These are phyloP conservation scores for Casaregolazyma lundiana DNA, from an alignment of 1,139 yeast species.

Conservation along the genomic window DNA sequence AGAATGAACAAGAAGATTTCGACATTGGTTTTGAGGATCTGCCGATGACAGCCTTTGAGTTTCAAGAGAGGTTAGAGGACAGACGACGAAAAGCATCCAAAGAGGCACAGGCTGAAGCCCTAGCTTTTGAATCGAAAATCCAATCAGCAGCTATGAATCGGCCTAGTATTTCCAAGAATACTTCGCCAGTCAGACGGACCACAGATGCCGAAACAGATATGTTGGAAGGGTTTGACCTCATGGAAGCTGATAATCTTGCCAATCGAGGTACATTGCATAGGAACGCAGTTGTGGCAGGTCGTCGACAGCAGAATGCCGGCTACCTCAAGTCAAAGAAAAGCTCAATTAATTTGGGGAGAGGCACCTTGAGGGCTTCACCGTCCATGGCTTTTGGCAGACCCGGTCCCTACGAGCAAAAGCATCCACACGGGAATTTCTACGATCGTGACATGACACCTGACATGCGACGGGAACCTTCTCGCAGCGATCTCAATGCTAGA, in stretches of 20 bases:
- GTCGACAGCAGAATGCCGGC: background rate
- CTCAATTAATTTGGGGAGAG: background rate
- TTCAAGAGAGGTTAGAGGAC: constrained; percentile 14
- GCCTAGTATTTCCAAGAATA: background rate
- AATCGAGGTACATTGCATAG: constrained; percentile 18
- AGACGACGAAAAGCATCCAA: constrained; percentile 6
- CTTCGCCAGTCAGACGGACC: background rate
- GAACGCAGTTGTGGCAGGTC: constrained; percentile 20
- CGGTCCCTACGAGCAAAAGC: background rate
- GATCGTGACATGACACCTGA: background rate
- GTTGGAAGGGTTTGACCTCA: constrained; percentile 25
- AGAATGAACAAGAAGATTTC: constrained; percentile 18
- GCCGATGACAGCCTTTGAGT: constrained; percentile 14
- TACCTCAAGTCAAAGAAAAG: constrained; percentile 12
- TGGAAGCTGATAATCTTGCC: constrained; percentile 12
- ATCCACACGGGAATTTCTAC: background rate
- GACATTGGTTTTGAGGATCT: constrained; percentile 16
- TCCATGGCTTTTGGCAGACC: constrained; percentile 3
- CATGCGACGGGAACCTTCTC: background rate
- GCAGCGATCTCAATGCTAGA: background rate
- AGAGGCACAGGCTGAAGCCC: constrained; percentile 10
- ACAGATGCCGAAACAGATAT: constrained; percentile 16
- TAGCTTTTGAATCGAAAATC: constrained; percentile 14
- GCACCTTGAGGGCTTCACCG: background rate
- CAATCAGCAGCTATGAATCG: constrained; percentile 16